A percentile compares a stretch with the other conserved stretches of the same genome.
These are phyloP conservation scores for Calendula officinalis DNA, from an alignment of 129 eudicot species.

Conservation along the genomic window DNA sequence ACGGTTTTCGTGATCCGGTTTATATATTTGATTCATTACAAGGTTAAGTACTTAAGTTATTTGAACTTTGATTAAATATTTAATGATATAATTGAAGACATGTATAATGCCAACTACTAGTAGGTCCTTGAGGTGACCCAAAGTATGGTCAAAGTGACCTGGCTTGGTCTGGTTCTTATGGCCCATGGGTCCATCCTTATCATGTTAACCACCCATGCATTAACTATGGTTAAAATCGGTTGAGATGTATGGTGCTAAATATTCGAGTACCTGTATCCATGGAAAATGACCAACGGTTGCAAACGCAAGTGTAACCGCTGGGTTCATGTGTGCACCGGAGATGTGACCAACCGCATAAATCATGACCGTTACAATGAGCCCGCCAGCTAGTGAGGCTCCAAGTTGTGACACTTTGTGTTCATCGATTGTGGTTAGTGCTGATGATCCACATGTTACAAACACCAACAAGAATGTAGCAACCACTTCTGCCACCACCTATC, in stretches of 20 bases:
- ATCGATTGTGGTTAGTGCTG: slow-evolving; percentile 21
- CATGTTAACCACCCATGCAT: slow-evolving; percentile 8
- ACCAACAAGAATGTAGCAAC: slow-evolving; percentile 29
- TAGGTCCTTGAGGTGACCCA: slow-evolving; percentile 16
- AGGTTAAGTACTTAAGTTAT: not conserved
- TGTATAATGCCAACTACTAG: slow-evolving; percentile 16
- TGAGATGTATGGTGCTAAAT: not conserved
- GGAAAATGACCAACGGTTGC: slow-evolving; percentile 26
- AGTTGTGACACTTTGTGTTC: slow-evolving; percentile 49
- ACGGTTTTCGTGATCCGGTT: too few relatives aligned
- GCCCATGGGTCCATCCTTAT: slow-evolving; percentile 24
- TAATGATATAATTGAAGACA: not conserved
- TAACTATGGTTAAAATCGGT: not conserved
- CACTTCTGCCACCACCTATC: slow-evolving; percentile 26
- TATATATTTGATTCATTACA: not conserved
- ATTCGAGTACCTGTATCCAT: slow-evolving; percentile 19
- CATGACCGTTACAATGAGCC: slow-evolving; percentile 30
- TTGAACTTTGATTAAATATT: not conserved
- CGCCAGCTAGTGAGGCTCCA: slow-evolving; percentile 49
- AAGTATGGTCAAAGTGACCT: not conserved
- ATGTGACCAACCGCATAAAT: slow-evolving; percentile 31
- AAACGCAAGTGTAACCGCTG: slow-evolving; percentile 28
- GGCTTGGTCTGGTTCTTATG: slow-evolving; percentile 5
- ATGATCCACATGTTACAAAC: slow-evolving; percentile 27
- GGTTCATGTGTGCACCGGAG: slow-evolving; percentile 32